These are phyloP conservation scores for Secale cereale DNA, from an alignment of 176 grass and related monocot species.

Conservation along the genomic window DNA sequence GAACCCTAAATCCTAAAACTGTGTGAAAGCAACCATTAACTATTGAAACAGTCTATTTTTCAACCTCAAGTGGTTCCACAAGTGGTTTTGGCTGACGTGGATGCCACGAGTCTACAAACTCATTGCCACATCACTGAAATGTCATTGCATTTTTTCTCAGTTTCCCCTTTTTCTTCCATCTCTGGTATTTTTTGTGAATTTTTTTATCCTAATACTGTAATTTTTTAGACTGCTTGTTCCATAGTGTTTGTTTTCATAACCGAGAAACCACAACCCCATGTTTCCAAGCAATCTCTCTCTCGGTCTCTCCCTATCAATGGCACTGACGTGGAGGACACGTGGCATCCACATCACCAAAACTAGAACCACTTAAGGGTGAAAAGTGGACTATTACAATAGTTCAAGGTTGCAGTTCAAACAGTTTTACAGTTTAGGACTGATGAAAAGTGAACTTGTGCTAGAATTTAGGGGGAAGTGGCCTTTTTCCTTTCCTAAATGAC, in stretches of 20 bases:
- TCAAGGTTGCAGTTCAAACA: no score
- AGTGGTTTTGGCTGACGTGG: not conserved
- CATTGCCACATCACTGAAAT: not conserved
- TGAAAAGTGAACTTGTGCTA: no score
- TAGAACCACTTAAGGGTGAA: not conserved
- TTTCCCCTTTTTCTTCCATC: not conserved
- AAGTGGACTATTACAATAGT: not conserved
- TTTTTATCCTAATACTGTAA: not conserved
- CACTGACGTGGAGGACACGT: not conserved
- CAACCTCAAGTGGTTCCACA: not conserved
- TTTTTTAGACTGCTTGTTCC: not conserved
- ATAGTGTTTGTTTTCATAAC: conserved; percentile 1
- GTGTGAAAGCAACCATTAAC: not conserved
- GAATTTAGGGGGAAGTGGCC: no score
- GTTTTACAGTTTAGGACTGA: no score
- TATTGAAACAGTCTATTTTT: not conserved
- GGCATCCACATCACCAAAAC: no score
- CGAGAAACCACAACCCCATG: not conserved
- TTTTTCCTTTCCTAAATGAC: no score
- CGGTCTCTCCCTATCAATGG: not conserved
- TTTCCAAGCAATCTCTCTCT: no score
- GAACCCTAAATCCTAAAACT: not conserved
- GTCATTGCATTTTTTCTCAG: not conserved
- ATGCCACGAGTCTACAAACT: not conserved
- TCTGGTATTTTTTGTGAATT: not conserved